Percentiles rank a stretch among this genome's conserved stretches.
These are phyloP conservation scores for Pseudogymnoascus sp. DNA, from an alignment of 2,329 filamentous ascomycete species.

Conservation along the genomic window DNA sequence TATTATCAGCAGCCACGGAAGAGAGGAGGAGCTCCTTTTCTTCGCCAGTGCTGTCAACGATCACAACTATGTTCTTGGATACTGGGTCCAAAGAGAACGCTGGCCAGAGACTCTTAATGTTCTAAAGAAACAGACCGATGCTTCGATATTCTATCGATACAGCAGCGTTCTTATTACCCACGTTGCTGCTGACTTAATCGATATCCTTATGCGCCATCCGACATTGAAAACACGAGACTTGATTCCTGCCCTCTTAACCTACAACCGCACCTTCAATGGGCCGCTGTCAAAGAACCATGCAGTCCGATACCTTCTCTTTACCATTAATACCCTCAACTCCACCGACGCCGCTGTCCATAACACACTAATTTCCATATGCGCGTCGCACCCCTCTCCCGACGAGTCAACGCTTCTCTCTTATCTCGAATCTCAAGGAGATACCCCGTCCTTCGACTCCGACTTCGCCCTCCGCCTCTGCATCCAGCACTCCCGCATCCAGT, in stretches of 20 bases:
- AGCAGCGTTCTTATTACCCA: constrained; percentile 95
- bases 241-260: constrained; percentile 88
- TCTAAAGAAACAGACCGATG: constrained; percentile 84
- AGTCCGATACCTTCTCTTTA: constrained; percentile 85
- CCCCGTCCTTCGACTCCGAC: constrained; percentile 85
- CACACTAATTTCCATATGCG: constrained; percentile 92
- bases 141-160: constrained; percentile 93
- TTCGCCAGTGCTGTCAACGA: constrained; percentile 86
- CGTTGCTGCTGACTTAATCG: constrained; percentile 76
- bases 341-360: constrained; percentile 88
- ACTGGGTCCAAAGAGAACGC: constrained; percentile 93
- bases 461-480: constrained; percentile 95
- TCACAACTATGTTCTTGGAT: constrained; percentile 88
- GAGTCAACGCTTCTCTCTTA: constrained; percentile 83
- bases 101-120: constrained; percentile 84
- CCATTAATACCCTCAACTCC: constrained; percentile 78
- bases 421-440: constrained; percentile 80
- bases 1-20: constrained; percentile 88
- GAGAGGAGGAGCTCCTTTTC: constrained; percentile 85
- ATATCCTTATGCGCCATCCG: constrained; percentile 86
- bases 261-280: constrained; percentile 70
- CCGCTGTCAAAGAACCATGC: constrained; percentile 77
- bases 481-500: constrained; percentile 84
- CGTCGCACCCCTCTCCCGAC: constrained; percentile 73
- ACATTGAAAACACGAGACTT: constrained; percentile 79